phyloP scores from a whole-genome alignment of 495 filamentous ascomycete species.

The Penicillium tannophilum region DNA sequence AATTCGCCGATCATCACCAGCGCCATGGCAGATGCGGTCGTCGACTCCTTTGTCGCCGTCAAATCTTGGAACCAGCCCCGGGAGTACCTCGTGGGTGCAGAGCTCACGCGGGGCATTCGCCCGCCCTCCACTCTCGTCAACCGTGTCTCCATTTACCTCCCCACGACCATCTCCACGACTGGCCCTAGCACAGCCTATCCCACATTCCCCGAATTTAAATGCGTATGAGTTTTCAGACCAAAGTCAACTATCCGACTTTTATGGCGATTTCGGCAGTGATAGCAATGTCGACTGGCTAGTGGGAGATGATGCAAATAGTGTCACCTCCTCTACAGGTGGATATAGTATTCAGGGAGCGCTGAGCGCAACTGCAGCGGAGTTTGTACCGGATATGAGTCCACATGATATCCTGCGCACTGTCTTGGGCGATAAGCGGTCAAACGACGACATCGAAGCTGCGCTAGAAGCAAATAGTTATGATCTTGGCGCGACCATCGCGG shows the following conservation, averaged over 20 bases:
- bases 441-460: slow-evolving; percentile 90
- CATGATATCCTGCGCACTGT: slow-evolving; percentile 98
- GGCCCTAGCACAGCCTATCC: slow-evolving; percentile 91
- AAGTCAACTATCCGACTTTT: slow-evolving; percentile 77
- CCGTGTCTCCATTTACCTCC: slow-evolving; percentile 84
- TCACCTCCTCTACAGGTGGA: slow-evolving; percentile 69
- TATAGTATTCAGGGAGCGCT: slow-evolving; percentile 63
- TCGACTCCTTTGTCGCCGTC: slow-evolving; percentile 75
- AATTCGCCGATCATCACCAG: slow-evolving; percentile 86
- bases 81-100: slow-evolving; percentile 76
- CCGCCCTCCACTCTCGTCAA: slow-evolving; percentile 55
- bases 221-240: slow-evolving; percentile 88
- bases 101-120: slow-evolving; percentile 67
- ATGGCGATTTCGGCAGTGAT: slow-evolving; percentile 89
- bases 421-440: slow-evolving; percentile 80
- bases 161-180: slow-evolving; percentile 92
- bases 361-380: slow-evolving; percentile 77
- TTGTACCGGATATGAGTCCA: slow-evolving; percentile 91
- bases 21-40: slow-evolving; percentile 86
- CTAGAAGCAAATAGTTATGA: slow-evolving; percentile 91
- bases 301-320: slow-evolving; percentile 81
- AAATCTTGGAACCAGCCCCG: slow-evolving; percentile 75
- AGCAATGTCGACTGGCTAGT: slow-evolving; percentile 93
- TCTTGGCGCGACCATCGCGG: slow-evolving; percentile 82
- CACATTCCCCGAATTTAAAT: slow-evolving; percentile 90